Evolutionary conservation across 345 rosid species (phyloP).

Genomic region (Streptanthus diversifolius): DNA sequence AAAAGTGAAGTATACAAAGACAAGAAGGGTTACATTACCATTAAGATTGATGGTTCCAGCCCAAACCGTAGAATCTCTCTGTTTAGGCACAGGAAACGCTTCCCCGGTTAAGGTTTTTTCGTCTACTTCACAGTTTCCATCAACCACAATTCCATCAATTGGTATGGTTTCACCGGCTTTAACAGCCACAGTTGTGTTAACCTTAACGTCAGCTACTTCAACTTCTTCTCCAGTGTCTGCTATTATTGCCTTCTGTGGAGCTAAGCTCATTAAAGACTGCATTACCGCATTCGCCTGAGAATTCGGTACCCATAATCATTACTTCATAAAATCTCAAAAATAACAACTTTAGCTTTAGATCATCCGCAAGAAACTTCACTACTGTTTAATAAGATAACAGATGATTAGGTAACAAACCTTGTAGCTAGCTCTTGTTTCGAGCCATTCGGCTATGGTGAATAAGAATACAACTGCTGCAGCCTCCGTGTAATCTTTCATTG

Average conservation of each 20-base stretch:
- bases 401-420: slow-evolving; percentile 45
- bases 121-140: slow-evolving; percentile 86
- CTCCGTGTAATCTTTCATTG: slow-evolving; percentile 70
- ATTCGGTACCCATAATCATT: background rate
- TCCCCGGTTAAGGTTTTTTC: slow-evolving; percentile 90
- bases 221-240: slow-evolving; percentile 91
- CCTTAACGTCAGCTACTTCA: slow-evolving; percentile 61
- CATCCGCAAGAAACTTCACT: background rate
- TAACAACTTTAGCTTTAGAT: background rate
- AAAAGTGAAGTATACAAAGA: background rate
- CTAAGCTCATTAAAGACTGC: slow-evolving; percentile 76
- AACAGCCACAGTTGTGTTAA: slow-evolving; percentile 63
- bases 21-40: slow-evolving; percentile 35
- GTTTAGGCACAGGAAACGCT: slow-evolving; percentile 78
- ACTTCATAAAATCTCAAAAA: background rate
- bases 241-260: slow-evolving; percentile 74
- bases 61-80: slow-evolving; percentile 65
- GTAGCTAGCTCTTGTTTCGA: slow-evolving; percentile 86
- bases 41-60: slow-evolving; percentile 91
- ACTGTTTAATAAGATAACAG: background rate
- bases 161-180: slow-evolving; percentile 87
- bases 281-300: slow-evolving; percentile 76
- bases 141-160: slow-evolving; percentile 81
- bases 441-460: slow-evolving; percentile 85
- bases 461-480: slow-evolving; percentile 85